phyloP scores from a whole-genome alignment of 2,329 filamentous ascomycete species.

The Colletotrichum spaethianum region DNA sequence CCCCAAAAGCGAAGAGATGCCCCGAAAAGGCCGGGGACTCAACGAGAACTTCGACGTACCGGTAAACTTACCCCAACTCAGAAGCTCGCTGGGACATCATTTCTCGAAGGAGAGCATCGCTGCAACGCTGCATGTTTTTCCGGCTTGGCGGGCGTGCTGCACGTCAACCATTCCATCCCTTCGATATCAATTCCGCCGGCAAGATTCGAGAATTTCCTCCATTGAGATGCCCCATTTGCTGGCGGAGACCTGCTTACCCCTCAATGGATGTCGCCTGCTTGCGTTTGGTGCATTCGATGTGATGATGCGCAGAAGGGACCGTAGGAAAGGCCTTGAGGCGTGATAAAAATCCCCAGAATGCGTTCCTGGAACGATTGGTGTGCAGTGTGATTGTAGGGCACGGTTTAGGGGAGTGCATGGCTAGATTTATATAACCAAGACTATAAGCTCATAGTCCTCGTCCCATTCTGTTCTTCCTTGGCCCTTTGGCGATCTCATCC shows the following conservation, averaged over 20 bases:
- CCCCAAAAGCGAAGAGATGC: background rate
- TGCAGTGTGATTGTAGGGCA: background rate
- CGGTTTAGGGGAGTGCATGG: too few relatives aligned
- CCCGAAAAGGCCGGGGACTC: background rate
- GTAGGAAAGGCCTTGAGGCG: background rate
- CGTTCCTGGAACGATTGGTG: background rate
- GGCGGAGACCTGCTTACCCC: background rate
- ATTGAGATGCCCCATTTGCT: background rate
- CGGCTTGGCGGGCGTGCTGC: conserved; percentile 26
- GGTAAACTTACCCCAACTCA: background rate
- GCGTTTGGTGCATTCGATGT: background rate
- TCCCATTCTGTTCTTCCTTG: background rate
- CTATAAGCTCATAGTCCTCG: too few relatives aligned
- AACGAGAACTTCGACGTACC: background rate
- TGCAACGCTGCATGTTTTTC: conserved; percentile 7
- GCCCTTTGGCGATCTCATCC: too few relatives aligned
- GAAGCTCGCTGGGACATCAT: background rate
- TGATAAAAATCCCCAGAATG: background rate
- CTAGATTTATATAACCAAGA: background rate
- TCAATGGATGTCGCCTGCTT: background rate
- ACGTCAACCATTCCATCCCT: background rate
- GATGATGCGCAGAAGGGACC: background rate
- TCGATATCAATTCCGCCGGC: background rate
- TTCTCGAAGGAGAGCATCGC: background rate
- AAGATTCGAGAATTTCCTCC: conserved; percentile 18